Evolutionary conservation across 2,329 filamentous ascomycete genomes (phyloP), one percentile per base, ranked within the genome.

Genomic region (Aspergillus texensis): DNA sequence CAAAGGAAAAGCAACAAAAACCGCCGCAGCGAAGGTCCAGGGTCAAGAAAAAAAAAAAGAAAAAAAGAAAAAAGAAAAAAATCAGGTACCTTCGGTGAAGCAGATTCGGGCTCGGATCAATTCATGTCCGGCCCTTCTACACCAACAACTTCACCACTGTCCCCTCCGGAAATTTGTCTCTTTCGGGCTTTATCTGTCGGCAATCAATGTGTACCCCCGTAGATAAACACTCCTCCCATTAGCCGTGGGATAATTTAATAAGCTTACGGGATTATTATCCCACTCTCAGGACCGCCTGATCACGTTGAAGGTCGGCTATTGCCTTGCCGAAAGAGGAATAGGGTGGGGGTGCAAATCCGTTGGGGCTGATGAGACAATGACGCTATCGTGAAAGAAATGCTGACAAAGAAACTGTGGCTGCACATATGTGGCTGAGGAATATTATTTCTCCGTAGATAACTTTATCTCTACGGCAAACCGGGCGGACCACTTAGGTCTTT

Each of bases 321-420:
- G 58, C 30, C 41, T 39, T 28, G 34, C 72, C 72, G 64, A 66
- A 68, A 71, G 41, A 21, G 68, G 74, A 39, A 64, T 75, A 75
- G 74, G 53, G 74, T 75, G 74, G 74, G 74, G 74, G 74, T 74
- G 48, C 41, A 55, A 62, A 61, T 58, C 58, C 30, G 61, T 65
- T 59, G 61, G 55, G 19, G 4, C 30, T 58, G 46, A 65, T 28
- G 52, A 24, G 21, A 24, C 21, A 16, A 55, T 55, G 52, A 55
- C 32, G 52, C 52, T 54, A 26, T 36, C 5, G 6, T 34, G 24
- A 55, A 28, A 19, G 2, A 39, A n/a, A 45, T 59, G 28, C 24
- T 54, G 32, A 60, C 12, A 6, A 62, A 14, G 28, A 12, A 8
- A 3, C 30, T 36, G 54, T 64, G 64, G 61, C 63, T 64, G 12